phyloP scores from a whole-genome alignment of 768 basidiomycete species.

The Tricholoma sp. region DNA sequence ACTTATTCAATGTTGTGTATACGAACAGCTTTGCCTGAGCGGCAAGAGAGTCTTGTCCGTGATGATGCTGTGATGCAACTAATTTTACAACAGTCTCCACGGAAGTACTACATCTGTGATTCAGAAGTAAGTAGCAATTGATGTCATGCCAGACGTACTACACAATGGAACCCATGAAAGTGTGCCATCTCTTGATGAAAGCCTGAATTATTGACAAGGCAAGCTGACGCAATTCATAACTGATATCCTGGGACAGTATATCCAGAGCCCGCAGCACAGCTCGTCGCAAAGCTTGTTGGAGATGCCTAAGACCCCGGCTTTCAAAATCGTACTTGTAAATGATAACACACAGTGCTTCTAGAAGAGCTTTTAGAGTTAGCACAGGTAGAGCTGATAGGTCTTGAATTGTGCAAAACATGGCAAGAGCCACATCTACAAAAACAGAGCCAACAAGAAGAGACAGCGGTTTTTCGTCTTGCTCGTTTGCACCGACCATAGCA shows the following conservation, averaged over 20 bases:
- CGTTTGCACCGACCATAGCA: conserved; percentile 32
- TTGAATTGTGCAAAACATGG: conserved; percentile 41
- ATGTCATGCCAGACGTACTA: conserved; percentile 33
- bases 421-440: conserved; percentile 58
- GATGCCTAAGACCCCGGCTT: conserved; percentile 43
- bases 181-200: conserved; percentile 57
- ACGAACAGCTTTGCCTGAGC: conserved; percentile 54
- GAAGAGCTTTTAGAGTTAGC: conserved; percentile 50
- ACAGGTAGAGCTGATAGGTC: conserved; percentile 47
- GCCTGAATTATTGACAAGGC: conserved; percentile 56
- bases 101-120: conserved; percentile 35
- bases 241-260: conserved; percentile 46
- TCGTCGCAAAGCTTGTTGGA: conserved; percentile 46
- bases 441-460: conserved; percentile 53
- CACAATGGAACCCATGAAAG: conserved; percentile 46
- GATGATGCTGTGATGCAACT: conserved; percentile 40
- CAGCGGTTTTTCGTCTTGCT: conserved; percentile 37
- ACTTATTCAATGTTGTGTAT: conserved; percentile 46
- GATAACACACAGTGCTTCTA: conserved; percentile 61
- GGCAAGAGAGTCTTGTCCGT: conserved; percentile 54
- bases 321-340: conserved; percentile 75
- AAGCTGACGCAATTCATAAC: conserved; percentile 64
- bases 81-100: conserved; percentile 48
- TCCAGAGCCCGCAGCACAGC: conserved; percentile 50
- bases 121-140: neutral